Percentiles rank a stretch among this genome's conserved stretches.
phyloP scores from a whole-genome alignment of 2,329 filamentous ascomycete genomes.

The Leptographium galeiforme region DNA sequence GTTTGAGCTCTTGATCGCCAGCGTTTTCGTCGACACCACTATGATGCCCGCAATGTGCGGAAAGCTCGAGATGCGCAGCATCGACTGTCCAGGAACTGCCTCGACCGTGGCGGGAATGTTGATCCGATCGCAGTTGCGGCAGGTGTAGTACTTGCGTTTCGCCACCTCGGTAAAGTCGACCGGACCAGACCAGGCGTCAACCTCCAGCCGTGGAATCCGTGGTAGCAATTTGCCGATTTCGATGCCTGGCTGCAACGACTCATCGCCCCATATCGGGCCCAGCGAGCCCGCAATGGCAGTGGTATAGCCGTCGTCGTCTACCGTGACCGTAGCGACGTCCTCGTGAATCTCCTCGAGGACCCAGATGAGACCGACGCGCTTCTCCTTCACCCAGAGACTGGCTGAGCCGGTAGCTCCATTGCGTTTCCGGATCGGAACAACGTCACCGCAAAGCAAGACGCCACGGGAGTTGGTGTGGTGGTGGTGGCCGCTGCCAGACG shows the following conservation, averaged over 20 bases:
- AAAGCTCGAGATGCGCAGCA: conserved; percentile 81
- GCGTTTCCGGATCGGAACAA: conserved; percentile 94
- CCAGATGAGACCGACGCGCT: conserved; percentile 87
- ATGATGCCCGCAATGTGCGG: conserved; percentile 96
- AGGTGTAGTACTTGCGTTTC: conserved; percentile 69
- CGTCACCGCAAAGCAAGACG: conserved; percentile 86
- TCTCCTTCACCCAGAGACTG: conserved; percentile 98
- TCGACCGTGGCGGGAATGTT: conserved; percentile 78
- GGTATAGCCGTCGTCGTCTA: conserved; percentile 68
- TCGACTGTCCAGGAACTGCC: conserved; percentile 52
- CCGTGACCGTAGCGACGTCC: conserved; percentile 64
- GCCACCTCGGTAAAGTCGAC: conserved; percentile 67
- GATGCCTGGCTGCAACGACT: conserved; percentile 51
- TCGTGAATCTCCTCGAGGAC: conserved; percentile 96
- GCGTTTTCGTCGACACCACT: conserved; percentile 65
- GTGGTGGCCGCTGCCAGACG: conserved; percentile 44
- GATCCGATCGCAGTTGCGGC: conserved; percentile 60
- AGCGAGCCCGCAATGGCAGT: conserved; percentile 59
- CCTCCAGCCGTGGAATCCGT: conserved; percentile 63
- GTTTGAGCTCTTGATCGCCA: conserved; percentile 84
- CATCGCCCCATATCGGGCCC: conserved; percentile 75
- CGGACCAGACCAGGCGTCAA: conserved; percentile 54
- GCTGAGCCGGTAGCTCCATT: conserved; percentile 86
- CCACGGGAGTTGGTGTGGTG: conserved; percentile 58
- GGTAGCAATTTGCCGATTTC: conserved; percentile 71